A percentile compares a stretch with the other conserved stretches of the same genome.
These are phyloP conservation scores for Boletus sensibilis DNA, from an alignment of 768 basidiomycete genomes.

Conservation along the genomic window DNA sequence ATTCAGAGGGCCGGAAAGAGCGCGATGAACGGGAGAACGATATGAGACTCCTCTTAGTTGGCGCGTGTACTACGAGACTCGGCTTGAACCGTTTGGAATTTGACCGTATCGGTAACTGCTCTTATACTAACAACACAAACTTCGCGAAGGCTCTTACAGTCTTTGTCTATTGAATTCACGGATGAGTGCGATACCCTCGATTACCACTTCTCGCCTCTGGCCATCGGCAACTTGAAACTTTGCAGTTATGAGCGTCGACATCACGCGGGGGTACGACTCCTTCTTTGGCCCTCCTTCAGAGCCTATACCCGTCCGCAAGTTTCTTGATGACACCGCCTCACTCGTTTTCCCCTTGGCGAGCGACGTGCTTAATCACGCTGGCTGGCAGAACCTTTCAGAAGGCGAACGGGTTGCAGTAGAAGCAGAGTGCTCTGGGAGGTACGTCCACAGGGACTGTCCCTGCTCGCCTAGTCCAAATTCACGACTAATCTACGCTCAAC, in stretches of 20 bases:
- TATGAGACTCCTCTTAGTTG: too few relatives aligned
- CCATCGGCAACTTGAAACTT: not conserved
- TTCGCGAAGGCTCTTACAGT: not conserved
- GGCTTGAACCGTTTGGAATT: too few relatives aligned
- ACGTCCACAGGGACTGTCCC: not conserved
- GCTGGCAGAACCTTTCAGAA: conserved; percentile 26
- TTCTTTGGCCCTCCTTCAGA: conserved; percentile 67
- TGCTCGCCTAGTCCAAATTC: not conserved
- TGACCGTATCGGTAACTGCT: not conserved
- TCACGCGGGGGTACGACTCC: conserved; percentile 42
- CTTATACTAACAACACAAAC: not conserved
- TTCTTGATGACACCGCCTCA: conserved; percentile 37
- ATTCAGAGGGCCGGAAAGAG: not conserved
- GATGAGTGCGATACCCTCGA: not conserved
- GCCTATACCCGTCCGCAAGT: conserved; percentile 45
- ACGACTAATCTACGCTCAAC: not conserved
- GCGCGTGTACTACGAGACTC: too few relatives aligned
- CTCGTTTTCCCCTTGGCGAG: conserved; percentile 7
- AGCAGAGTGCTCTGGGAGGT: conserved; percentile 44
- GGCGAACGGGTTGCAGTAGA: conserved; percentile 33
- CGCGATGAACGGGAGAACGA: not conserved
- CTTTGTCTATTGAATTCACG: not conserved
- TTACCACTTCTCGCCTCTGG: not conserved
- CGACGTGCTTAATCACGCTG: conserved; percentile 13
- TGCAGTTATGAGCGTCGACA: conserved; percentile 20